phyloP scores from a whole-genome alignment of 2,329 filamentous ascomycete species.

The Monosporascus sp. region DNA sequence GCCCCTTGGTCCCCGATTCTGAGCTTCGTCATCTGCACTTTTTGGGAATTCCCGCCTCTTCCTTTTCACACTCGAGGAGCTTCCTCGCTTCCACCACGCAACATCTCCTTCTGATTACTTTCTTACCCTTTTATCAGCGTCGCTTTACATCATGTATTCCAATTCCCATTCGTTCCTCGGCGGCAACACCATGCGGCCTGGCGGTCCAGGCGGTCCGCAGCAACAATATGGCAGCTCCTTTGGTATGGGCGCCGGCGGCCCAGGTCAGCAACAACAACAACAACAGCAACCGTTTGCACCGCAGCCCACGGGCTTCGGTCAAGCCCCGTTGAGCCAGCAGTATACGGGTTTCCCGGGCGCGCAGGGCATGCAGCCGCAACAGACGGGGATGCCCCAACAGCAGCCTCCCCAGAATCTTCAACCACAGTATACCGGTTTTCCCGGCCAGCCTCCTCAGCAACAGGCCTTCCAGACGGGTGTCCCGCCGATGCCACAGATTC shows the following conservation, averaged over 20 bases:
- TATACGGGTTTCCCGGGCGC: conserved; percentile 54
- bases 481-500: conserved; percentile 55
- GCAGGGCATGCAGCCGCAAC: conserved; percentile 39
- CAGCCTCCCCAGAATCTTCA: conserved; percentile 34
- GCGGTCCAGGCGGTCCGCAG: conserved; percentile 37
- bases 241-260: conserved; percentile 31
- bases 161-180: conserved; percentile 82
- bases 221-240: conserved; percentile 52
- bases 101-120: conserved; percentile 3
- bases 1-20: not conserved
- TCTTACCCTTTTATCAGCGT: conserved; percentile 6
- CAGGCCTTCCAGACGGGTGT: conserved; percentile 56
- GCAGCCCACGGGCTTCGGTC: conserved; percentile 56
- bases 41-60: not conserved
- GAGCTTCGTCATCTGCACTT: conserved; percentile 4
- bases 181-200: conserved; percentile 67
- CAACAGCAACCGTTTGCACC: conserved; percentile 48
- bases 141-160: conserved; percentile 66
- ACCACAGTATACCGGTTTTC: conserved; percentile 42
- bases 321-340: conserved; percentile 50
- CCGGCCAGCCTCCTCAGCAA: conserved; percentile 44
- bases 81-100: conserved; percentile 15
- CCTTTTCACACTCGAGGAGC: conserved; percentile 15
- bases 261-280: conserved; percentile 35
- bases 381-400: conserved; percentile 35